Conservation (phyloP, 2,329 filamentous ascomycete species). For the Fusarium piperis region DNA sequence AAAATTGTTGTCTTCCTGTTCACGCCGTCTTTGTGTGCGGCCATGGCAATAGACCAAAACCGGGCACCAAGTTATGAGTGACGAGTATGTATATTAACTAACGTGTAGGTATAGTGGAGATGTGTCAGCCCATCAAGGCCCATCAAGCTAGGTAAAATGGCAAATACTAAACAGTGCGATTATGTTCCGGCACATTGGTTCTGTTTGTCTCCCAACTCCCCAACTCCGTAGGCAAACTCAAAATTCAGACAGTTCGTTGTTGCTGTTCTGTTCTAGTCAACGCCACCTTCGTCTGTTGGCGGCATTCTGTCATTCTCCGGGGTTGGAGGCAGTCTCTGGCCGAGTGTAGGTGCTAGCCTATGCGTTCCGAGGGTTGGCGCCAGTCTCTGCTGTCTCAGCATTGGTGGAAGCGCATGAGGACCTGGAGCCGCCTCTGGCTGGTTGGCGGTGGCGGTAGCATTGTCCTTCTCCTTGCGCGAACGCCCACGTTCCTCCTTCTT, state of each 20-base stretch:
- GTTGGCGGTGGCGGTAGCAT: not conserved
- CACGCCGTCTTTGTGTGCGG: not conserved
- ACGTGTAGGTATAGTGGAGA: not conserved
- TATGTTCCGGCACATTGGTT: not conserved
- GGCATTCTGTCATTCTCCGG: not conserved
- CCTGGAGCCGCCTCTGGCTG: not conserved
- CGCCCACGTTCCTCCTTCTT: constrained; percentile 1
- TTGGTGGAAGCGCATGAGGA: not conserved
- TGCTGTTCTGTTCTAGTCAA: not conserved
- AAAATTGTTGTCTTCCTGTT: not conserved
- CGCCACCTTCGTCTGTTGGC: constrained; percentile 6
- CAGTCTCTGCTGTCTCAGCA: constrained; percentile 7
- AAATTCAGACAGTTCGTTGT: not conserved
- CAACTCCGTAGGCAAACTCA: not conserved
- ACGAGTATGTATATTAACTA: not conserved
- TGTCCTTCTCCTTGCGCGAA: not conserved
- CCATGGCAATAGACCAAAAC: not conserved
- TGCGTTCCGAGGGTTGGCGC: constrained; percentile 7
- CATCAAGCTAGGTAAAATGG: not conserved
- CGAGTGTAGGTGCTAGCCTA: constrained; percentile 1
- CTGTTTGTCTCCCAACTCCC: not conserved
- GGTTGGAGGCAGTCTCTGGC: constrained; percentile 5
- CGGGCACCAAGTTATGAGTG: not conserved
- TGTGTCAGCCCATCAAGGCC: not conserved
- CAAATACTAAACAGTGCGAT: not conserved